phyloP scores from a whole-genome alignment of 768 basidiomycete genomes.

The Boletus coccyginus region DNA sequence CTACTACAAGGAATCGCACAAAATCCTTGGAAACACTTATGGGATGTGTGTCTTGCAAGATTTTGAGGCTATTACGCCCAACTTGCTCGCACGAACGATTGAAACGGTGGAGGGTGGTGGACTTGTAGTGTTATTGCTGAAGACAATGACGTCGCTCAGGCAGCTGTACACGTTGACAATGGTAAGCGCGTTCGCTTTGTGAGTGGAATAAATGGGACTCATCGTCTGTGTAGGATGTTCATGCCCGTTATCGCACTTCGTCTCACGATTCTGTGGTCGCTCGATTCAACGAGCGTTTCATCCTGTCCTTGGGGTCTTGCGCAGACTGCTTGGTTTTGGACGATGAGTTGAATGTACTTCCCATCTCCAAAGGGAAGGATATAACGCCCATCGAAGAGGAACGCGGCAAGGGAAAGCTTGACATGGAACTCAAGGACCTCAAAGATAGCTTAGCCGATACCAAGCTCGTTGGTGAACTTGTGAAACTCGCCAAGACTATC shows the following conservation, averaged over 20 bases:
- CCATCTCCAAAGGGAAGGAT: conserved; percentile 93
- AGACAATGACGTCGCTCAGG: conserved; percentile 91
- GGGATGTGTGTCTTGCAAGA: conserved; percentile 98
- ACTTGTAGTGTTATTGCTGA: conserved; percentile 81
- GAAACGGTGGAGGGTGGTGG: conserved; percentile 98
- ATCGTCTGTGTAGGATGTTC: conserved; percentile 73
- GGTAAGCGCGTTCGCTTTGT: conserved; percentile 34
- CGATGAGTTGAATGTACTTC: conserved; percentile 96
- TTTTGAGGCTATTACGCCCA: conserved; percentile 97
- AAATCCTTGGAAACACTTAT: conserved; percentile 95
- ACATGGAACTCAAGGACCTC: conserved; percentile 71
- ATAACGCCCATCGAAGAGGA: conserved; percentile 64
- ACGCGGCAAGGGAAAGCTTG: conserved; percentile 47
- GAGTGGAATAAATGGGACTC: background rate
- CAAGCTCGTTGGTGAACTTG: conserved; percentile 83
- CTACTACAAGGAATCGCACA: conserved; percentile 98
- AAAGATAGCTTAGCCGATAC: conserved; percentile 77
- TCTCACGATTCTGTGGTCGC: conserved; percentile 87
- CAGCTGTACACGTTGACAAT: conserved; percentile 92
- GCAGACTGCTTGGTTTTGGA: conserved; percentile 92
- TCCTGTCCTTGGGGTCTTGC: conserved; percentile 92
- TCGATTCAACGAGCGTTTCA: conserved; percentile 98
- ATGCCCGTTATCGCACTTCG: conserved; percentile 89
- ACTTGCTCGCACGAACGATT: conserved; percentile 92
- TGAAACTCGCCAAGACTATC: conserved; percentile 86